These are phyloP conservation scores for Eucalyptus tenuipes DNA, from an alignment of 345 rosid species.

Conservation along the genomic window DNA sequence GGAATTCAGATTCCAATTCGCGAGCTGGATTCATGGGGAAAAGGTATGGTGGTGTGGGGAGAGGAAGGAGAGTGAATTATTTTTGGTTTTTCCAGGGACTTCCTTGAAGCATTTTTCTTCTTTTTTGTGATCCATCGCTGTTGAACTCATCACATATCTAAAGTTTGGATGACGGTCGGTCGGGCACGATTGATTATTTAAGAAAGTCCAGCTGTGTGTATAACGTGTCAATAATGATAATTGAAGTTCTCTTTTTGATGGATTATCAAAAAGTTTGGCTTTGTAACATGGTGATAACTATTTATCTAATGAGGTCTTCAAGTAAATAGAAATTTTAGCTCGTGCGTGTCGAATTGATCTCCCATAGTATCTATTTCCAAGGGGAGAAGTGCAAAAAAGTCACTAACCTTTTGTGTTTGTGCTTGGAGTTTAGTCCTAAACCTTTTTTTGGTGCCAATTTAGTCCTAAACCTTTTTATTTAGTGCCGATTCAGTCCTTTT, in stretches of 20 bases:
- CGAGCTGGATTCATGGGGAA: neutral
- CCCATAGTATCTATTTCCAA: neutral
- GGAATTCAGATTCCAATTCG: neutral
- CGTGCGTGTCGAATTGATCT: neutral
- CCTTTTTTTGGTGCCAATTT: too few relatives aligned
- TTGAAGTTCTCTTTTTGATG: neutral
- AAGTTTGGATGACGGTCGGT: neutral
- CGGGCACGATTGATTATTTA: neutral
- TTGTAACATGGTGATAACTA: too few relatives aligned
- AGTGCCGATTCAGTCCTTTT: too few relatives aligned
- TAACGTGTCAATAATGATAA: neutral
- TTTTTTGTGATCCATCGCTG: neutral
- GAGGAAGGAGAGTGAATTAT: neutral
- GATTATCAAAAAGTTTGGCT: neutral
- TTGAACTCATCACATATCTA: neutral
- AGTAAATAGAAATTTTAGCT: neutral
- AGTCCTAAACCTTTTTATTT: too few relatives aligned
- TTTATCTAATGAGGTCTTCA: neutral
- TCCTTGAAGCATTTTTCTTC: neutral
- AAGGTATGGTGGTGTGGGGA: neutral
- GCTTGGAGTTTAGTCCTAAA: too few relatives aligned
- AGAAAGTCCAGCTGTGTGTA: neutral
- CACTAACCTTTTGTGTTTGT: too few relatives aligned
- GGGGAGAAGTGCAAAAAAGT: too few relatives aligned
- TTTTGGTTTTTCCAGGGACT: neutral